Evolutionary conservation across 768 basidiomycete species (phyloP), one percentile per base, ranked within the genome.

Genomic region (Mycena rosella): DNA sequence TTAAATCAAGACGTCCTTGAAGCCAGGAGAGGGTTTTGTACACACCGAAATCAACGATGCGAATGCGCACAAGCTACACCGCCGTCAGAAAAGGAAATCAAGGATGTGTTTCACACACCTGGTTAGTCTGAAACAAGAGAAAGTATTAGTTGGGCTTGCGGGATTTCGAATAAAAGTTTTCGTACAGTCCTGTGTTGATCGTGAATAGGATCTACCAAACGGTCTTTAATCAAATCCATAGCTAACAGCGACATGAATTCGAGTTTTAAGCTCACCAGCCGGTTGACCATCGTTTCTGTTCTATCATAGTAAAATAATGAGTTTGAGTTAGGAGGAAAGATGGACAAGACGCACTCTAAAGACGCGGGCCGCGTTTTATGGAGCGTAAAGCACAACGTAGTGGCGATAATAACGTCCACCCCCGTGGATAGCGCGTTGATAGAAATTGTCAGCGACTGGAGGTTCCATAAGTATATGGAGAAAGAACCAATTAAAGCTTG

Each of bases 311-410:
- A 17, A 8, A n/a, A 5, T 20, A 17, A 20, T n/a, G 15, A 52
- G 40, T 9, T n/a, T 24, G 10, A 22, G 5, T 18, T 13, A 34
- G 22, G 67, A n/a, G 15, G 52, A 17, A 15, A 2, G n/a, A 38
- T 13, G 10, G 38, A 36, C 5, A 7, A 32, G 15, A 53, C 73
- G 20, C 51, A 81, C 86, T 76, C 83, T 58, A 78, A 80, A 76
- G 88, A 88, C 2, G 86, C 85, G 11, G 87, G 87, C 13, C 86
- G 80, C 1, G 86, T 82, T 17, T 63, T 74, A n/a, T 85, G 83
- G 30, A 89, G 77, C 60, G 88, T 68, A 40, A 72, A 63, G 57
- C 83, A 85, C 5, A 89, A 80, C 26, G 80, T 80, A 13, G 64
- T 57, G 0, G 88, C 86, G 44, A 89, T 88, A 18, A 85, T 63